phyloP scores from a whole-genome alignment of 495 filamentous ascomycete genomes.

The Penicillium egyptiacum region DNA sequence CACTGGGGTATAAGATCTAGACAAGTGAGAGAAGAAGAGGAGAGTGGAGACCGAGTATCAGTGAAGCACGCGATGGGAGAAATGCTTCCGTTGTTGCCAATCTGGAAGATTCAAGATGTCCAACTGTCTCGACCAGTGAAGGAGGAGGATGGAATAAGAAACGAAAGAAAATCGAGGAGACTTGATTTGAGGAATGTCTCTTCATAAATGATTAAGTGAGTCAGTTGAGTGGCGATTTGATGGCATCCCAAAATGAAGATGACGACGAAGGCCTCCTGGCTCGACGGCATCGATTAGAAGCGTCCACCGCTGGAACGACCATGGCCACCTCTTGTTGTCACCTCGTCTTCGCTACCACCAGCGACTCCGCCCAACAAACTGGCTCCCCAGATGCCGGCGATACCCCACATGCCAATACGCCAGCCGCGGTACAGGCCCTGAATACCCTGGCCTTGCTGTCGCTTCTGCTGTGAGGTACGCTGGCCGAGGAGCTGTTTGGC shows the following conservation, averaged over 20 bases:
- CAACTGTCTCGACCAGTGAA: not conserved
- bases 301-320: conserved; percentile 37
- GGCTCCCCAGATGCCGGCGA: conserved; percentile 84
- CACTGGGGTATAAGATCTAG: conserved; percentile 30
- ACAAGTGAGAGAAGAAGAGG: conserved; percentile 20
- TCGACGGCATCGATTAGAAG: conserved; percentile 25
- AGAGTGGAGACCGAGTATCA: conserved; percentile 13
- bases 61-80: conserved; percentile 13
- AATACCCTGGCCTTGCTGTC: conserved; percentile 71
- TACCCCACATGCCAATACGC: conserved; percentile 93
- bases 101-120: not conserved
- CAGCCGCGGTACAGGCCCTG: conserved; percentile 89
- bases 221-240: not conserved
- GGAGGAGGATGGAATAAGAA: not conserved
- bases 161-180: not conserved
- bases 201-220: not conserved
- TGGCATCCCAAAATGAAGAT: not conserved
- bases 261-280: not conserved
- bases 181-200: not conserved
- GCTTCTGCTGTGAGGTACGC: conserved; percentile 37
- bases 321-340: conserved; percentile 30
- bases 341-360: conserved; percentile 36
- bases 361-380: conserved; percentile 55
- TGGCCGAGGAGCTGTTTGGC: conserved; percentile 37
- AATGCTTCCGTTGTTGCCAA: not conserved